Base-by-base conservation (phyloP, 2,329 filamentous ascomycete genomes). In the Pseudogymnoascus sp. region DNA sequence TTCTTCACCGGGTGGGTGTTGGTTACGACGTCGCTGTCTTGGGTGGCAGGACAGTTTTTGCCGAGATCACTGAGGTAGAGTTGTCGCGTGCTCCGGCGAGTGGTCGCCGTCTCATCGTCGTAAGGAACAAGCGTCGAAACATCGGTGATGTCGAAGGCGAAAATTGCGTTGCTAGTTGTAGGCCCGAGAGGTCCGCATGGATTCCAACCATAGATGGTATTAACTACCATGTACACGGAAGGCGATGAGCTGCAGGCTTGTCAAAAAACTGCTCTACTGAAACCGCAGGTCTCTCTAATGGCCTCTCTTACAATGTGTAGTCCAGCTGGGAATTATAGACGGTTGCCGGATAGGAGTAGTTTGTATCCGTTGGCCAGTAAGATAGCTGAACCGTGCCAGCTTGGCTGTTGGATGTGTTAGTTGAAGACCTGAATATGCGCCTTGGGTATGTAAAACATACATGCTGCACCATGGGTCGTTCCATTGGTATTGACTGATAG, bases 161-260 rank as follows among this genome's bases (percentile, higher is more conserved):
- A 71, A 11, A 77, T 67, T 64, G 69, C 65, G 38, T 64, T 70
- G 2, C 68, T 67, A 59, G 72, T 74, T 0, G 71, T 68, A 5
- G 75, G 75, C 0, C 74, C 75, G 1, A 66, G 66, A 14, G 67
- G 65, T 50, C 71, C 72, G 8, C 68, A 63, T 5, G 70, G 66
- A 66, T 77, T 77, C 66, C 66, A 70, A 31, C 73, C 75, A 16
- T 63, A 67, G 4, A 74, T 70, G n/a, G 74, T 74, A 16, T 73
- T 72, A 62, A 77, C 72, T 19, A 74, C 61, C 66, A 77, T 70
- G 66, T 77, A 77, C 35, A 77, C 73, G 6, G 75, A 76, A 3
- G 75, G 75, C 1, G 72, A 76, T n/a, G 74, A 75, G 64, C 75
- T 76, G 59, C 62, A 22, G 16, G 12, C 26, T 24, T 60, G 37